phyloP scores from a whole-genome alignment of 768 basidiomycete species.

The Gautieria morchelliformis region DNA sequence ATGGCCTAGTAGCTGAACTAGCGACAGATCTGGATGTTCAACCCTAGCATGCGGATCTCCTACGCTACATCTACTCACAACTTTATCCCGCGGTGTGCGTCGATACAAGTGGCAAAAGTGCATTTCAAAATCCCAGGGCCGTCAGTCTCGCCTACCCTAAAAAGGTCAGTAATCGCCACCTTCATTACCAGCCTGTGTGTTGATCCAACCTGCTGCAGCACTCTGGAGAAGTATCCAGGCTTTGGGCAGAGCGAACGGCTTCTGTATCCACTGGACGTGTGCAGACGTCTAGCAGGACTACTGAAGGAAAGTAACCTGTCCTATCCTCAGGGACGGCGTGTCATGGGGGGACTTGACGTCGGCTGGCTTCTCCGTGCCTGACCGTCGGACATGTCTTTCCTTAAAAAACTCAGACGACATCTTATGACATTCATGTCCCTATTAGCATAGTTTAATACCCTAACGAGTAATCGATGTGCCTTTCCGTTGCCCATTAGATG shows the following conservation, averaged over 20 bases:
- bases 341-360: constrained; percentile 74
- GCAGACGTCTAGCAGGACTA: constrained; percentile 56
- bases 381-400: background rate
- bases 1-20: background rate
- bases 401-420: background rate
- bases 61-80: constrained; percentile 51
- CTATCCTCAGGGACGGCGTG: constrained; percentile 67
- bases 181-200: too few relatives aligned
- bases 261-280: constrained; percentile 71
- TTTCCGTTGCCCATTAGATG: too few relatives aligned
- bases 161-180: constrained; percentile 22
- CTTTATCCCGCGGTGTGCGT: constrained; percentile 50
- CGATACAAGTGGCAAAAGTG: constrained; percentile 70
- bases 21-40: constrained; percentile 86
- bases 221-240: constrained; percentile 63
- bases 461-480: too few relatives aligned
- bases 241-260: constrained; percentile 86
- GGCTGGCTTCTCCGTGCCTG: constrained; percentile 54
- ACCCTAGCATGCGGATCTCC: constrained; percentile 73
- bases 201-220: constrained; percentile 23
- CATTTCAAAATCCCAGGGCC: constrained; percentile 74
- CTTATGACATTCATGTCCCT: too few relatives aligned
- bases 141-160: constrained; percentile 40
- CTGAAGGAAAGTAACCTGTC: constrained; percentile 70
- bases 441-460: too few relatives aligned